phyloP scores from a whole-genome alignment of 169 alveolate species.

The Cyclospora cayetanensis region DNA sequence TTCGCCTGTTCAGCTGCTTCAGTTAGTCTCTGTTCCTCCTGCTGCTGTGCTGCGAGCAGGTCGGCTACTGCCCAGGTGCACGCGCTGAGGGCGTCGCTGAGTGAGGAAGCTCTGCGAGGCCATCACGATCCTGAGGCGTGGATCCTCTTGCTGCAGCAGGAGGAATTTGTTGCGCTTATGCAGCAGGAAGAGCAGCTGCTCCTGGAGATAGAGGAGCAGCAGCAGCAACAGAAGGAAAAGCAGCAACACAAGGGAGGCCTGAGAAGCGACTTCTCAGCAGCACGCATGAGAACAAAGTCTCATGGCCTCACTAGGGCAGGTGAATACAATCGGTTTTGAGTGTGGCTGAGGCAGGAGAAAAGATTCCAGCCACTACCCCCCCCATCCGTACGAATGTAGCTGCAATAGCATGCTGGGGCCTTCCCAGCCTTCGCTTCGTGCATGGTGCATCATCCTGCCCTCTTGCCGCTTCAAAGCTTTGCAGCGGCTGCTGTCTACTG shows the following conservation, averaged over 20 bases:
- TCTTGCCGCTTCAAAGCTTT: too few species aligned
- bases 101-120: background rate
- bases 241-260: too few species aligned
- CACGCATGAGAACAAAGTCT: background rate
- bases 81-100: background rate
- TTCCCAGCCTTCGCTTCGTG: too few species aligned
- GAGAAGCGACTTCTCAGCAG: background rate
- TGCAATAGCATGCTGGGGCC: too few species aligned
- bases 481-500: conserved; percentile 32
- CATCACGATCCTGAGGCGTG: background rate
- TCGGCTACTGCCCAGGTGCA: background rate
- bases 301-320: too few species aligned
- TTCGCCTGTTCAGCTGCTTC: too few species aligned
- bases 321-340: too few species aligned
- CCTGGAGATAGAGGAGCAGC: conserved; percentile 7
- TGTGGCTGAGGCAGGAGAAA: background rate
- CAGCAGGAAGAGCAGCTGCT: conserved; percentile 33
- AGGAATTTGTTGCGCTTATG: background rate
- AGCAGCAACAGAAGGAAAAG: conserved; percentile 26
- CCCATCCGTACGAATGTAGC: background rate
- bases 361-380: background rate
- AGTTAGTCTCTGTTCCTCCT: background rate
- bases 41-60: background rate
- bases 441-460: too few species aligned
- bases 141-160: conserved; percentile 9